Conservation (phyloP, 1,139 yeast genomes). For the Suhomyces bolitotheri region DNA sequence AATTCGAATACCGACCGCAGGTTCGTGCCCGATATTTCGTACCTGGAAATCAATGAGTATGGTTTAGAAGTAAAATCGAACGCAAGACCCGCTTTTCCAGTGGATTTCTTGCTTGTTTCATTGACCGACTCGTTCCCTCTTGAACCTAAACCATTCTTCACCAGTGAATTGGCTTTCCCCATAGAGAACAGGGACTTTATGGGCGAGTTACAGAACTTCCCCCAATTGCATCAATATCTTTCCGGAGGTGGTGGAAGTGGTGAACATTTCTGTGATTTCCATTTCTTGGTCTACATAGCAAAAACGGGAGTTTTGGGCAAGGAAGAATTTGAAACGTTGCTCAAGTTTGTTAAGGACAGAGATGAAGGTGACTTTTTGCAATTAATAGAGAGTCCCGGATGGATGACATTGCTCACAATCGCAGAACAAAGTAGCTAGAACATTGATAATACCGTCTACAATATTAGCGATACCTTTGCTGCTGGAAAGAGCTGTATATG, state of each 20-base stretch:
- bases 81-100: conserved; percentile 96
- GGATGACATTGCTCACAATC: conserved; percentile 74
- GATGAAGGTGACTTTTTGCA: conserved; percentile 48
- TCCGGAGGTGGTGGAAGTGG: conserved; percentile 42
- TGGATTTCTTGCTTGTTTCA: conserved; percentile 85
- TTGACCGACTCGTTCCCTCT: conserved; percentile 91
- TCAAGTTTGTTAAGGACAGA: conserved; percentile 41
- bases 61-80: conserved; percentile 81
- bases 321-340: conserved; percentile 51
- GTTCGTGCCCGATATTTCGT: conserved; percentile 93
- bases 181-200: conserved; percentile 77
- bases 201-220: conserved; percentile 71
- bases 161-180: conserved; percentile 49
- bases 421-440: conserved; percentile 31
- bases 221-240: conserved; percentile 43
- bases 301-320: conserved; percentile 53
- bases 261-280: conserved; percentile 63
- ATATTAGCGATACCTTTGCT: no score
- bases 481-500: no score
- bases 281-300: conserved; percentile 60
- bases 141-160: conserved; percentile 54
- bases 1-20: conserved; percentile 68
- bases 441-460: no score
- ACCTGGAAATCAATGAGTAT: conserved; percentile 83
- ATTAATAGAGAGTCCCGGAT: conserved; percentile 66